A percentile compares a stretch with the other conserved stretches of the same genome.
phyloP scores from a whole-genome alignment of 176 grass and related monocot genomes.

The Oryza rufipogon region DNA sequence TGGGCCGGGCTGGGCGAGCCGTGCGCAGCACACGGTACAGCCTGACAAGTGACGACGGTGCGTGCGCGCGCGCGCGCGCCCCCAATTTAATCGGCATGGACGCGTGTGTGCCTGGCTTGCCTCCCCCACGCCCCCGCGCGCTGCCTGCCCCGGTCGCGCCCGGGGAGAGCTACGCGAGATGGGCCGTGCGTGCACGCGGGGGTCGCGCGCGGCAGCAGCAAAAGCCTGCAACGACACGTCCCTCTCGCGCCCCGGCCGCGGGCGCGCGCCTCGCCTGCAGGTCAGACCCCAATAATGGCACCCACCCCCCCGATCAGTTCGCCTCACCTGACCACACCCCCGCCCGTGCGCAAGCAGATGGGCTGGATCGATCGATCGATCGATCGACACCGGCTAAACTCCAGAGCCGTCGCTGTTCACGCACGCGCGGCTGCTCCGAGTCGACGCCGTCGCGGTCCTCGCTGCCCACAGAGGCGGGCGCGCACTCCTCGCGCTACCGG shows the following conservation, averaged over 20 bases:
- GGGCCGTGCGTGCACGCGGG: constrained; percentile 26
- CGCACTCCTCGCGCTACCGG: constrained; percentile 33
- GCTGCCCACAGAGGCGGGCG: background rate
- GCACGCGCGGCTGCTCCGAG: constrained; percentile 36
- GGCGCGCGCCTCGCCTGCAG: constrained; percentile 6
- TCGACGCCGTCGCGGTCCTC: constrained; percentile 26
- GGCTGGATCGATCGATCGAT: background rate
- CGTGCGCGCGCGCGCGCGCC: too few relatives aligned
- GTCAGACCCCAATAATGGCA: constrained; percentile 47
- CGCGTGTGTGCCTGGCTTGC: background rate
- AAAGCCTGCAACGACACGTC: constrained; percentile 23
- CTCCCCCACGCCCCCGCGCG: background rate
- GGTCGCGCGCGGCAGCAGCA: background rate
- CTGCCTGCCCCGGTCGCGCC: constrained; percentile 31
- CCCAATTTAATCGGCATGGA: constrained; percentile 41
- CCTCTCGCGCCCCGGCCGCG: constrained; percentile 33
- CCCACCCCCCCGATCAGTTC: constrained; percentile 17
- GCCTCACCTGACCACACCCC: constrained; percentile 18
- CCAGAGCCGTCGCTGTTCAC: constrained; percentile 40
- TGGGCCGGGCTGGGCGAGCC: background rate
- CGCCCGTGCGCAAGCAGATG: too few relatives aligned
- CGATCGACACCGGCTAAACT: background rate
- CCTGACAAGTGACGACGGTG: too few relatives aligned
- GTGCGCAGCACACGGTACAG: background rate
- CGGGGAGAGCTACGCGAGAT: constrained; percentile 33